phyloP scores from a whole-genome alignment of 1,284 basidiomycete genomes.

The Rugiboletus extremiorientalis region DNA sequence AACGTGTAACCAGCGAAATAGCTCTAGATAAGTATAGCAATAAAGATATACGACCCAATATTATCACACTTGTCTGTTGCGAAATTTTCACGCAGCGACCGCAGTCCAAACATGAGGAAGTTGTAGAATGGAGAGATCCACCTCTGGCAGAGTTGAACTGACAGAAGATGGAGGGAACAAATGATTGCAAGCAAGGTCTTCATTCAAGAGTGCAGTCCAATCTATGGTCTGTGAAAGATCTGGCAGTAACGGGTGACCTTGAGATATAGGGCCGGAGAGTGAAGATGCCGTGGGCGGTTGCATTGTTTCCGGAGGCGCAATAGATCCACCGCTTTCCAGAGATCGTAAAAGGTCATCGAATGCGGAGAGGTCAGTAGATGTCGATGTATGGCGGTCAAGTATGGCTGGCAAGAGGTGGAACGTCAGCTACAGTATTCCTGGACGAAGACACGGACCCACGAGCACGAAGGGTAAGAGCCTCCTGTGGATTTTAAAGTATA shows the following conservation, averaged over 20 bases:
- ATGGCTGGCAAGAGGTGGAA: background rate
- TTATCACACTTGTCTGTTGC: background rate
- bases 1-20: background rate
- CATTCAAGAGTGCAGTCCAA: slow-evolving; percentile 16
- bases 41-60: background rate
- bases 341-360: slow-evolving; percentile 9
- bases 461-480: background rate
- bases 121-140: slow-evolving; percentile 23
- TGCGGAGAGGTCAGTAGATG: background rate
- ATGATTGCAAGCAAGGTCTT: background rate
- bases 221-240: slow-evolving; percentile 2
- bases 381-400: background rate
- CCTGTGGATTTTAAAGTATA: slow-evolving; percentile 5
- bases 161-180: background rate
- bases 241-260: background rate
- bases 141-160: slow-evolving; percentile 7
- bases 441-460: background rate
- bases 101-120: slow-evolving; percentile 9
- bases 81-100: slow-evolving; percentile 1
- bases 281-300: background rate
- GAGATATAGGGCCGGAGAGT: background rate
- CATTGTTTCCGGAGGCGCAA: background rate
- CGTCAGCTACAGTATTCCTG: background rate
- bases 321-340: background rate
- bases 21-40: background rate